Base-by-base conservation (phyloP, 2,329 filamentous ascomycete species). In the Aquanectria penicillioides region DNA sequence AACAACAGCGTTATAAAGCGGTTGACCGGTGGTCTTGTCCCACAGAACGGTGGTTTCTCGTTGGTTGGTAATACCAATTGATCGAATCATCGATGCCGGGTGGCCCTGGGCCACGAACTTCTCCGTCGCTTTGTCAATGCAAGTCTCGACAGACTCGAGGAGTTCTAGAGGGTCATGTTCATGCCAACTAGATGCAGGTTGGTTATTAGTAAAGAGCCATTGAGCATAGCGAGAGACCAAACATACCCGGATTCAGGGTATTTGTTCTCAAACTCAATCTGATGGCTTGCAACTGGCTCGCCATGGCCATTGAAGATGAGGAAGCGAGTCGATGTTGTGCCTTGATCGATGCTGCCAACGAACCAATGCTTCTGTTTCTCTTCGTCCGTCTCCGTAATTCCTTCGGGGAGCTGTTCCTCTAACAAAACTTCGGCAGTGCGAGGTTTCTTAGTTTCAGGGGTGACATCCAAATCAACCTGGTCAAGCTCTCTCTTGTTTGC, bases 61-160 rank as follows among this genome's bases (percentile, higher is more conserved):
- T 80, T 97, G 93, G 77, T 94, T 96, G 58, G 93, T 96, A 73
- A 97, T 91, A 55, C 93, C 93, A 65, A 97, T 83, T 10, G 90
- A 86, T 73, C 86, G 89, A 71, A 97, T 92, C 67, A 90, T 85
- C 50, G 83, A 82, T 59, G 84, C 81, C 22, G 83, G 81, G 76
- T 92, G 85, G 59, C 93, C 92, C 55, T 87, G 79, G n/a, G 85
- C 81, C 46, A 86, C 77, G 76, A 97, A 96, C 36, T 89, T 80
- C 70, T 87, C 85, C 58, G 89, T 86, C 0, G 92, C 91, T 63
- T 87, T 86, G 66, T 93, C 89, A 66, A 97, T 93, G 76, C 93
- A 97, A 62, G 83, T 83, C 70, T 92, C 86, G 26, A 94, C 92
- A 1, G 92, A 90, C 51, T 81, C 78, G 40, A 96, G 81, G 51